Conservation (phyloP, 805 yeast genomes). For the Brettanomyces sp. region DNA sequence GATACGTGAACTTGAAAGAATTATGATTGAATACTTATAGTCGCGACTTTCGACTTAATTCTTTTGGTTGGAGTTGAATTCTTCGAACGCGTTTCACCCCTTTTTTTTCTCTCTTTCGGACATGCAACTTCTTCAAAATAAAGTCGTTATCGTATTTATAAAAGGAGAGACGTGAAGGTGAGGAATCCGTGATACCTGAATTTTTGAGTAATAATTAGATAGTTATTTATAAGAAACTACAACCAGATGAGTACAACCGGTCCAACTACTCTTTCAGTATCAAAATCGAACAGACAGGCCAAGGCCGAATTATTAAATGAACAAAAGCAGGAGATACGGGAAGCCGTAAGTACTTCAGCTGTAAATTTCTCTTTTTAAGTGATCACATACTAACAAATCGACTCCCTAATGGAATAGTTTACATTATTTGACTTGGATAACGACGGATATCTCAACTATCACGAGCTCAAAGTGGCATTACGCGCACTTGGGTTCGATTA, state of each 20-base stretch:
- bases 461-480: conserved; percentile 88
- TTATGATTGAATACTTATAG: too few species aligned
- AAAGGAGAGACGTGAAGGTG: conserved; percentile 2
- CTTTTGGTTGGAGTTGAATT: too few species aligned
- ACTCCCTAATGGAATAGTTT: conserved; percentile 30
- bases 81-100: too few species aligned
- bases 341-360: conserved; percentile 42
- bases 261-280: conserved; percentile 7
- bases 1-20: too few species aligned
- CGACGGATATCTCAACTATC: conserved; percentile 86
- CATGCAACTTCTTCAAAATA: too few species aligned
- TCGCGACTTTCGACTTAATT: too few species aligned
- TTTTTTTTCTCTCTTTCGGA: too few species aligned
- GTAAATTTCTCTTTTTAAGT: background rate
- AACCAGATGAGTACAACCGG: background rate
- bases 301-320: conserved; percentile 69
- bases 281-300: conserved; percentile 27
- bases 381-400: background rate
- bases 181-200: background rate
- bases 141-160: background rate
- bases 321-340: conserved; percentile 84
- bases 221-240: background rate
- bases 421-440: conserved; percentile 84
- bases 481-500: conserved; percentile 88
- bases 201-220: background rate